A percentile compares a stretch with the other conserved stretches of the same genome.
These are phyloP conservation scores for Bacidia rubella DNA, from an alignment of 495 filamentous ascomycete genomes.

Conservation along the genomic window DNA sequence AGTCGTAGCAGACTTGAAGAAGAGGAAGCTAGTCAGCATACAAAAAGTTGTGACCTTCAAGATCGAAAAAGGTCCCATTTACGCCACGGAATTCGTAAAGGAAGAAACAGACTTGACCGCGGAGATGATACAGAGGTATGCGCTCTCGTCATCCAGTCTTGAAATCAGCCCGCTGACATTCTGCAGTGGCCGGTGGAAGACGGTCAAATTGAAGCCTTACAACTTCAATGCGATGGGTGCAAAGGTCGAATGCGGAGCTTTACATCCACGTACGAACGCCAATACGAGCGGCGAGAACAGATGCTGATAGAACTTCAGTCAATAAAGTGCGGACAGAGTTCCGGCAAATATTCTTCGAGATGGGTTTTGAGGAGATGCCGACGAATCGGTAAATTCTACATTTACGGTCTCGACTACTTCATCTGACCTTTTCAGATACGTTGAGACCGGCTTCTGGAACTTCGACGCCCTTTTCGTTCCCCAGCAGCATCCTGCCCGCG, in stretches of 20 bases:
- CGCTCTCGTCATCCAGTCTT: neutral
- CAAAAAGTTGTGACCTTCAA: slow-evolving; percentile 77
- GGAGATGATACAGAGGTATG: slow-evolving; percentile 66
- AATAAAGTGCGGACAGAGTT: slow-evolving; percentile 92
- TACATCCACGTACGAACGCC: slow-evolving; percentile 51
- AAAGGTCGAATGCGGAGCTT: slow-evolving; percentile 60
- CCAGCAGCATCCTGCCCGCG: slow-evolving; percentile 93
- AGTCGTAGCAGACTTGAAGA: slow-evolving; percentile 64
- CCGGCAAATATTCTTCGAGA: slow-evolving; percentile 93
- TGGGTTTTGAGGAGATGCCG: slow-evolving; percentile 77
- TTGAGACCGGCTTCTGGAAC: slow-evolving; percentile 98
- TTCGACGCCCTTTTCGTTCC: slow-evolving; percentile 95
- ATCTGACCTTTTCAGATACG: slow-evolving; percentile 43
- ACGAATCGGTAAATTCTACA: slow-evolving; percentile 39
- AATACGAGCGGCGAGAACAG: too few species aligned
- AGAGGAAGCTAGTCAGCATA: slow-evolving; percentile 70
- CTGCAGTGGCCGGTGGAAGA: slow-evolving; percentile 64
- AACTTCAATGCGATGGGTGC: slow-evolving; percentile 91
- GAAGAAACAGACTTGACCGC: slow-evolving; percentile 92
- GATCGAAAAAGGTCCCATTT: slow-evolving; percentile 76
- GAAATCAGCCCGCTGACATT: slow-evolving; percentile 10
- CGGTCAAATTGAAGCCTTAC: slow-evolving; percentile 83
- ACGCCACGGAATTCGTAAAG: slow-evolving; percentile 67
- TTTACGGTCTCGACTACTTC: neutral
- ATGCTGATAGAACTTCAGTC: slow-evolving; percentile 26